Evolutionary conservation across 345 rosid genomes (phyloP).

Genomic region (Eucalyptus polyanthemos): DNA sequence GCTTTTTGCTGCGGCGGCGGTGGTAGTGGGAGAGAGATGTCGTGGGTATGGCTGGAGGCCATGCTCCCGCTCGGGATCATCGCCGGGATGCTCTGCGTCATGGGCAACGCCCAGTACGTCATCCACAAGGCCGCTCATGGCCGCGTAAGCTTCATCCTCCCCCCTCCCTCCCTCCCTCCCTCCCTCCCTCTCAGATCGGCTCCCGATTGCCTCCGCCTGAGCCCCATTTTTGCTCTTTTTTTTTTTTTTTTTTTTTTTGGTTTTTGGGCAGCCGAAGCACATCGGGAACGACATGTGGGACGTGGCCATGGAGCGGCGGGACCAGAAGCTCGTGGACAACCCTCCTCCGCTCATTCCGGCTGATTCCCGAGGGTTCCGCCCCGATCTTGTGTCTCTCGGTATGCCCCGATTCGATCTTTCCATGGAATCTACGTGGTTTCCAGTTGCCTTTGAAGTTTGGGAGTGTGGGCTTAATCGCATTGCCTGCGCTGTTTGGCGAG

Average conservation of each 20-base stretch:
- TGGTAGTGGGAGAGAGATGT: constrained; percentile 9
- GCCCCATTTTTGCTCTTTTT: background rate
- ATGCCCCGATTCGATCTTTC: background rate
- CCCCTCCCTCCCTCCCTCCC: background rate
- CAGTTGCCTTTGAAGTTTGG: background rate
- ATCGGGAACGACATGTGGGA: constrained; percentile 92
- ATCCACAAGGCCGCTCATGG: constrained; percentile 92
- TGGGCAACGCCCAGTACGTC: constrained; percentile 83
- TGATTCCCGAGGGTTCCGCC: constrained; percentile 5
- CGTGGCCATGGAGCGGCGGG: constrained; percentile 92
- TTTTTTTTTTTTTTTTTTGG: no score
- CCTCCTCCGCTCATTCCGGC: constrained; percentile 23
- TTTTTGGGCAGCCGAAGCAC: constrained; percentile 62
- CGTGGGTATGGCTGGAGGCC: constrained; percentile 74
- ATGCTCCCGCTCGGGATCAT: constrained; percentile 83
- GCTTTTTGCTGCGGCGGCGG: background rate
- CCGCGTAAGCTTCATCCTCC: constrained; percentile 24
- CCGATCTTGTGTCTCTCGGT: background rate
- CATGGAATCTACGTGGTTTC: background rate
- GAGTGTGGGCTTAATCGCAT: background rate
- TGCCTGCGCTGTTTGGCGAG: accelerated
- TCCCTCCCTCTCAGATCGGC: background rate
- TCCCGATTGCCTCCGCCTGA: background rate
- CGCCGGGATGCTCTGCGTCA: constrained; percentile 78
- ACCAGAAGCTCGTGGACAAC: constrained; percentile 67